Evolutionary conservation across 2,329 filamentous ascomycete genomes (phyloP), one percentile per base, ranked within the genome.

Genomic region (Fusarium sp.): DNA sequence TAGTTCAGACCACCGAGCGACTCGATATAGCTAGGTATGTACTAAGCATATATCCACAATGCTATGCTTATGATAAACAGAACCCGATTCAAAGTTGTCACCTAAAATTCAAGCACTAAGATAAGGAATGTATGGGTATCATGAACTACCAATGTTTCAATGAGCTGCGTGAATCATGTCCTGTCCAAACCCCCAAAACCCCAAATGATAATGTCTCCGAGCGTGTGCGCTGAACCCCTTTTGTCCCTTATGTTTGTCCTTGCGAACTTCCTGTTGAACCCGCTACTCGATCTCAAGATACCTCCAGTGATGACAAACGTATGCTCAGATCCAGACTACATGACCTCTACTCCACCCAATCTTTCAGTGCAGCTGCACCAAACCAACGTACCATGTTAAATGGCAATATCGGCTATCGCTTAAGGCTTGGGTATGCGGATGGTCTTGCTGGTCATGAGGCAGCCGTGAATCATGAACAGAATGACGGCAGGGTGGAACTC

Each of bases 401-500:
- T 67, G 44, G 61, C 66, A 45, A 47, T 62, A 36, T 53, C 29
- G n/a, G 57, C 53, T 57, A 45, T 58, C 52, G 18, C 36, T 81
- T 82, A 92, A 64, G 89, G 94, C 89, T 99, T 99, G 20, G 96
- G 96, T 74, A 99, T 94, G 80, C 96, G 94, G 78, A 99, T 90
- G 36, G 91, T 95, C 88, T 95, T 97, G 85, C 94, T 97, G 72
- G 95, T 92, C 96, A 99, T 98, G 79, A 96, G 83, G 80, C 93
- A 97, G 25, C 95, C 96, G 80, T 97, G 94, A n/a, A 94, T 76
- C 65, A 97, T 86, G 82, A 98, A 99, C 67, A 98, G 78, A 29
- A 91, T 82, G 12, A 92, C 93, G 7, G 92, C 86, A 18, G 96
- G 95, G 81, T 99, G 96, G 68, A 98, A 90, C 82, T 97, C 96